A percentile compares a stretch with the other conserved stretches of the same genome.
Conservation (phyloP, 2,329 filamentous ascomycete genomes). For the Ceratocystis lukuohia region DNA sequence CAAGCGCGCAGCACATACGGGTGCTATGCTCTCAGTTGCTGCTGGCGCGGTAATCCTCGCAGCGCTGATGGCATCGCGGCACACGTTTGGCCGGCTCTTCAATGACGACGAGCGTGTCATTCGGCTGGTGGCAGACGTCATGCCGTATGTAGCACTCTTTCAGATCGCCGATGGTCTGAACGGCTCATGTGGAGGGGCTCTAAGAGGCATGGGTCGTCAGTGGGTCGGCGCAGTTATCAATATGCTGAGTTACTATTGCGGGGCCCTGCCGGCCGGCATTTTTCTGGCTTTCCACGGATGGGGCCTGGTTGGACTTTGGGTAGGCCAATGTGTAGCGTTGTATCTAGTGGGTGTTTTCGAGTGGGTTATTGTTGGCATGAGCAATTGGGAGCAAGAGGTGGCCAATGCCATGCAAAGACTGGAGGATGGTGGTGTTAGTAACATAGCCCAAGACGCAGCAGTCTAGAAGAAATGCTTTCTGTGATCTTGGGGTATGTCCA, state of each 20-base stretch:
- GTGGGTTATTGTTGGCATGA: slow-evolving; percentile 66
- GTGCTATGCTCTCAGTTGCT: slow-evolving; percentile 58
- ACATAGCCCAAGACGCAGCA: neutral
- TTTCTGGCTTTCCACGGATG: slow-evolving; percentile 77
- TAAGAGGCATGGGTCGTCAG: slow-evolving; percentile 75
- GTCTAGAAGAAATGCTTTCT: neutral
- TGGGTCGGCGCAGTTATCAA: slow-evolving; percentile 76
- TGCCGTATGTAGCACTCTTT: slow-evolving; percentile 79
- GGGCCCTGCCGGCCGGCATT: slow-evolving; percentile 67
- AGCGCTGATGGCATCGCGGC: slow-evolving; percentile 54
- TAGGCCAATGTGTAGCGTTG: slow-evolving; percentile 68
- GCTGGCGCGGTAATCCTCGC: slow-evolving; percentile 55
- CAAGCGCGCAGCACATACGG: slow-evolving; percentile 57
- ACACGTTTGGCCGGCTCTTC: slow-evolving; percentile 66
- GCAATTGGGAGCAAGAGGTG: slow-evolving; percentile 65
- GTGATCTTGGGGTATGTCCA: neutral
- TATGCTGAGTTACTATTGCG: slow-evolving; percentile 69
- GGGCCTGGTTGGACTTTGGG: slow-evolving; percentile 68
- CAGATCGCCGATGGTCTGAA: slow-evolving; percentile 84
- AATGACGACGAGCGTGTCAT: slow-evolving; percentile 65
- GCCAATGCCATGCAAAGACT: slow-evolving; percentile 56
- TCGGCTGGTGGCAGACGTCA: slow-evolving; percentile 57
- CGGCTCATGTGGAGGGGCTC: slow-evolving; percentile 65
- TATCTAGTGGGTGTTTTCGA: slow-evolving; percentile 67
- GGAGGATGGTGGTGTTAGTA: slow-evolving; percentile 30